A percentile compares a stretch with the other conserved stretches of the same genome.
phyloP scores from a whole-genome alignment of 768 basidiomycete species.

The Amanita thiersii region DNA sequence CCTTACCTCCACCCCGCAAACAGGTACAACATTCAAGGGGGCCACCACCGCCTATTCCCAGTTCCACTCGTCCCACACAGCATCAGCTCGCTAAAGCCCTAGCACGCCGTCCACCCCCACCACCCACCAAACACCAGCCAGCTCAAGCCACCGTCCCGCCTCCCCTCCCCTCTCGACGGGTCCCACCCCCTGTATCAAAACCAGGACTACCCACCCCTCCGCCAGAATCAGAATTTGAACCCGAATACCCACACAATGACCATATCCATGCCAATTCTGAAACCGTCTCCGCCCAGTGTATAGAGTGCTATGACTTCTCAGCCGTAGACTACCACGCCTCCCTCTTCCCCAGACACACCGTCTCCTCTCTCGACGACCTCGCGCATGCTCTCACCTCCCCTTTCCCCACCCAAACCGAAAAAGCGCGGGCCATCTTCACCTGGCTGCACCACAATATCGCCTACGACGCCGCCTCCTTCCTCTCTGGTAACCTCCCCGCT shows the following conservation, averaged over 20 bases:
- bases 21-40: constrained; percentile 1
- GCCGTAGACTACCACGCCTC: constrained; percentile 35
- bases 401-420: constrained; percentile 33
- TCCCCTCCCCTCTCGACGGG: constrained; percentile 4
- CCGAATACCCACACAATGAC: constrained; percentile 9
- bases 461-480: constrained; percentile 35
- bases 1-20: constrained; percentile 12
- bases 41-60: constrained; percentile 15
- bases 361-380: constrained; percentile 29
- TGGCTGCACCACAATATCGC: constrained; percentile 41
- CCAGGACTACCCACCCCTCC: constrained; percentile 22
- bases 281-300: constrained; percentile 25
- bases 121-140: constrained; percentile 12
- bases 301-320: constrained; percentile 36
- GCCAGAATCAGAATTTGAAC: constrained; percentile 15
- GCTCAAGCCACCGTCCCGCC: constrained; percentile 1
- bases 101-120: constrained; percentile 27
- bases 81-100: constrained; percentile 17
- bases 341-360: constrained; percentile 31
- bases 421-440: constrained; percentile 36
- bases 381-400: constrained; percentile 32
- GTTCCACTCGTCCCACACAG: constrained; percentile 13
- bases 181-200: constrained; percentile 21
- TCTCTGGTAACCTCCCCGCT: constrained; percentile 29
- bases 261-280: constrained; percentile 1